Evolutionary conservation across 108 stramenopile genomes (phyloP), one percentile per base, ranked within the genome.

Genomic region (Nitzschia sp.): DNA sequence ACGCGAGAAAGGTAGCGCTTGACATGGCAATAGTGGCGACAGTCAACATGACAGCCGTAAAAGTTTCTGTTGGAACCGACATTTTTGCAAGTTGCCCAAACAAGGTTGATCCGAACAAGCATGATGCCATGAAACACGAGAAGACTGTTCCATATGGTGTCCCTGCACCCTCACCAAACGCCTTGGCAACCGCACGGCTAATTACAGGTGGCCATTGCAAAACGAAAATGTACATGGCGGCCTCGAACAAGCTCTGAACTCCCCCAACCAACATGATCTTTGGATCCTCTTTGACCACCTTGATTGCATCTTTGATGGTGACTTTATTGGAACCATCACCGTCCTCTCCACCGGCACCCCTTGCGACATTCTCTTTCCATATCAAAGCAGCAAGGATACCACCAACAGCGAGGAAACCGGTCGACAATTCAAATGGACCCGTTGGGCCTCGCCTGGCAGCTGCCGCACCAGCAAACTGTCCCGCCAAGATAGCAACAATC

Each of bases 221-320:
- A 6, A 98, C 96, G 70, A 96, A 98, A 54, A 95, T 92, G 73
- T 96, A 97, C 97, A 97, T 98, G 55, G 95, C 94, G 19, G 90
- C 95, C 74, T 98, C 98, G 68, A 97, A 98, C 27, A 96, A 63
- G 25, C 90, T 89, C 82, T 98, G 98, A 33, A 91, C 89, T 13
- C 90, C 83, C 11, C 95, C 97, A n/a, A 97, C 90, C 71, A 95
- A 77, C 82, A 91, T 84, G 58, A 98, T 93, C 47, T 95, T 92
- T 17, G 89, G 85, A 77, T 98, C 96, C 1, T 79, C 57, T 26
- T 66, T 70, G 30, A 95, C 78, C 0, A 92, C 85, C 19, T 74
- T 60, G 28, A 97, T 48, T 0, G 95, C 97, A 56, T 95, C 89
- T n/a, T 72, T 77, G 47, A 97, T 96, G 42, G 90, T 82, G 1